Base-by-base conservation (phyloP, 768 basidiomycete species). In the Lepiota venenata region DNA sequence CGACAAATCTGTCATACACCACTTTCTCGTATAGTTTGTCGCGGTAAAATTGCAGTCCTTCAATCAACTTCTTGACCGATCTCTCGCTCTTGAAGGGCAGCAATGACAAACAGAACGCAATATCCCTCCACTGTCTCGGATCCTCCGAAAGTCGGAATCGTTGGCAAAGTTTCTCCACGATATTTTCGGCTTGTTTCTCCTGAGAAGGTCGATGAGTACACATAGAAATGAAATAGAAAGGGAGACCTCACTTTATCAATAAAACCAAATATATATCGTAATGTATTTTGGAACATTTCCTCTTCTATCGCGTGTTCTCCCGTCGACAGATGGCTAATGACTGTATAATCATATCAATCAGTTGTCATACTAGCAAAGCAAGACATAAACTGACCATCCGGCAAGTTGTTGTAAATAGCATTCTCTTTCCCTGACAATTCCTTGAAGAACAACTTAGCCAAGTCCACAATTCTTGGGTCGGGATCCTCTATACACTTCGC, bases 121-220 rank as follows among this genome's bases (percentile, higher is more conserved):
- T 93, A 64, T 99, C 96, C 20, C 93, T 83, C 97, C 97, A 99
- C 66, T 98, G 97, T 4, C 96, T 82, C 14, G 91, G 82, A 27
- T 95, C 93, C 39, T 90, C 88, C 0, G 89, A 84, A 3, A 92
- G 75, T 20, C 89, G 81, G 85, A 98, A 98, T 7, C 96, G 84
- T 63, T 97, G 93, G 63, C 97, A 99, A 2, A 99, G 84, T 66
- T 98, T 99, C 63, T 99, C 96, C 50, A 98, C 91, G 58, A 99
- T 92, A 63, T 81, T 88, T 70, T 98, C 96, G 0, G 96, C 95
- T 82, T 97, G 96, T 71, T 96, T 98, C 71, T 98, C 94, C 93
- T 96, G 63, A 14, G 25, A 21, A 9, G 40, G 5, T 21, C 3
- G 36, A 14, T 40, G 10, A 50, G 45, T 16, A 25, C 5, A 5